Conservation (phyloP, 1,284 basidiomycete genomes). For the Moniliella sp. region DNA sequence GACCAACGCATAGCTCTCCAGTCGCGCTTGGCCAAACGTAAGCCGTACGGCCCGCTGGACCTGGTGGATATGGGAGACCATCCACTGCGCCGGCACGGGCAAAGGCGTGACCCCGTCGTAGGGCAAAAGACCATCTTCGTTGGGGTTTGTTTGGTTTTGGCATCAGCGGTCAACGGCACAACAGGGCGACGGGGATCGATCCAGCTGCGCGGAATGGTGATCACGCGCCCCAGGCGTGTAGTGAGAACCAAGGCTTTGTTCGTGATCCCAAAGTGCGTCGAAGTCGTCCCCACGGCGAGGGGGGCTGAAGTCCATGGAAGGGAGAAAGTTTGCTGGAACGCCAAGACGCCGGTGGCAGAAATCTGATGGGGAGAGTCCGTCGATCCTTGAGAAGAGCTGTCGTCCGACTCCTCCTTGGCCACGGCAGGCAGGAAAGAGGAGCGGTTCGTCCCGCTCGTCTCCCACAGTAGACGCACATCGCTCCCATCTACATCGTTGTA, state of each 20-base stretch:
- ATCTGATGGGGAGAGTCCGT: no score
- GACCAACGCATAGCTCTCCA: conserved; percentile 78
- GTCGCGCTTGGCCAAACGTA: conserved; percentile 55
- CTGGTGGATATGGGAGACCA: conserved; percentile 53
- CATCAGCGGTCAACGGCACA: no score
- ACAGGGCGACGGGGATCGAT: conserved; percentile 62
- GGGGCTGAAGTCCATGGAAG: conserved; percentile 50
- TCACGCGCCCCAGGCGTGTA: conserved; percentile 52
- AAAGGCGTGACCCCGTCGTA: no score
- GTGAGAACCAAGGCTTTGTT: conserved; percentile 74
- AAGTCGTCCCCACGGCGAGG: conserved; percentile 50
- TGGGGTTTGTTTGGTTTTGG: no score
- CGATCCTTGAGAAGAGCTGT: no score
- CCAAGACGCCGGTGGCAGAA: no score
- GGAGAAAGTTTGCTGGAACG: conserved; percentile 52
- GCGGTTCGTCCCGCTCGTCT: no score
- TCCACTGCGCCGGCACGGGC: conserved; percentile 44
- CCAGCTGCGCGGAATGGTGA: conserved; percentile 50
- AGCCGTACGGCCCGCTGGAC: conserved; percentile 29
- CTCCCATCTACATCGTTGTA: no score
- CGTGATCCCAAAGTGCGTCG: conserved; percentile 57
- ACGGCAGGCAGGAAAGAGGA: no score
- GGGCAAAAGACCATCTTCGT: no score
- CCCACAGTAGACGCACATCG: no score
- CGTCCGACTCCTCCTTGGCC: no score